Conservation (phyloP, 176 grass and related monocot genomes). For the Zizania latifolia region DNA sequence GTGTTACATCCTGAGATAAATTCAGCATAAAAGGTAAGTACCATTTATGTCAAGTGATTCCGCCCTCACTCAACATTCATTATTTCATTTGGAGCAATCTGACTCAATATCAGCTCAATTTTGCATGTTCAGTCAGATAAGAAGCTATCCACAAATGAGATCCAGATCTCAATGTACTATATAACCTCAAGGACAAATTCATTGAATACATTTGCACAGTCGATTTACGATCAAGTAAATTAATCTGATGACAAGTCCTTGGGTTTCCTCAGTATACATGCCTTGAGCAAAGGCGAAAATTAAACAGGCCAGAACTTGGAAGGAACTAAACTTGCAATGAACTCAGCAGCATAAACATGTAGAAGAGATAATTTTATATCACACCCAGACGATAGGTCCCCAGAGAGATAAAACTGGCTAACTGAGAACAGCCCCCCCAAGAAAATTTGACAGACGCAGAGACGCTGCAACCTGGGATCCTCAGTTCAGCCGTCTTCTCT, state of each 20-base stretch:
- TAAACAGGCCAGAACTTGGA: not conserved
- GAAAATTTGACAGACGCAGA: not conserved
- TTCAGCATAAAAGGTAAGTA: too few relatives aligned
- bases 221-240: slow-evolving; percentile 28
- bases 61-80: too few relatives aligned
- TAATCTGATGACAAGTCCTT: slow-evolving; percentile 16
- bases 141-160: slow-evolving; percentile 8
- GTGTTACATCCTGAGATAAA: too few relatives aligned
- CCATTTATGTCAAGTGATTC: too few relatives aligned
- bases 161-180: not conserved
- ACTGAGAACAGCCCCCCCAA: not conserved
- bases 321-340: slow-evolving; percentile 28
- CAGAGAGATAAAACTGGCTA: slow-evolving; percentile 28
- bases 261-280: slow-evolving; percentile 37
- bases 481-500: slow-evolving; percentile 73
- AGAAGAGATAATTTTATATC: slow-evolving; percentile 16
- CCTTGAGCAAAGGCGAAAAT: slow-evolving; percentile 19
- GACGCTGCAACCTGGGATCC: slow-evolving; percentile 13
- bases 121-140: slow-evolving; percentile 9
- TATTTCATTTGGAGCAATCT: too few relatives aligned
- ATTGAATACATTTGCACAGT: slow-evolving; percentile 29
- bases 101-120: too few relatives aligned
- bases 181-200: slow-evolving; percentile 2
- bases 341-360: slow-evolving; percentile 27
- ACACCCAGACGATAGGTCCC: slow-evolving; percentile 27